Base-by-base conservation (phyloP, 768 basidiomycete genomes). In the Serendipita indica region DNA sequence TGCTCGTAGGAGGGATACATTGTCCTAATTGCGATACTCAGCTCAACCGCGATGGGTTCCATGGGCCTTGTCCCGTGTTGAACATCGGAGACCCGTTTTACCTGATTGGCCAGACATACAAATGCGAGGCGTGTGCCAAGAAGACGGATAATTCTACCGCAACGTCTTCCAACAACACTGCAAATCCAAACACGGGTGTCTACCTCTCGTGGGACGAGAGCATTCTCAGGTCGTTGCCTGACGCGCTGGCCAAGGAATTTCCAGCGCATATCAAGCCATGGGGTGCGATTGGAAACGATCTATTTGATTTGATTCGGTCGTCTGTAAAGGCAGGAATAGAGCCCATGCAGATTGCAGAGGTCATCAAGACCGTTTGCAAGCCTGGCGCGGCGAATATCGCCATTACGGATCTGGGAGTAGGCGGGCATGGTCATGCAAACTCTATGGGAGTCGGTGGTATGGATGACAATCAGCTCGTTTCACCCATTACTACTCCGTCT, bases 1-100 rank as follows among this genome's bases (percentile, higher is more conserved):
- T 89, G 46, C 80, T 87, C 6, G 86, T 89, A 72, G 86, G 88
- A 61, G 87, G 87, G 2, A 84, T 89, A 41, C 74, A 79, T 1
- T 89, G 87, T 63, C 84, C 86, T 0, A 73, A 65, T 39, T 89
- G 87, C 65, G 69, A 78, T 4, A 33, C 45, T 12, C 14, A 25
- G 22, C 45, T 46, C 12, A 20, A 10, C 13, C 14, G 45, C 6
- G 57, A 20, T 33, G 33, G 32, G 1, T 22, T 12, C 58, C 28
- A 59, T 0, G 86, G 86, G 0, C 87, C 87, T 0, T 71, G 87
- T 65, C 88, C 85, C 64, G 77, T 88, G 3, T 86, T 87, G 67
- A 86, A 89, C 64, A 78, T 89, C 52, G 80, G 82, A 62, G 25
- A 46, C 22, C 45, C 45, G 25, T 46, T 46, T 25, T 46, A 46